These are phyloP conservation scores for Leucocoprinus leucothites DNA, from an alignment of 768 basidiomycete genomes.

Conservation along the genomic window DNA sequence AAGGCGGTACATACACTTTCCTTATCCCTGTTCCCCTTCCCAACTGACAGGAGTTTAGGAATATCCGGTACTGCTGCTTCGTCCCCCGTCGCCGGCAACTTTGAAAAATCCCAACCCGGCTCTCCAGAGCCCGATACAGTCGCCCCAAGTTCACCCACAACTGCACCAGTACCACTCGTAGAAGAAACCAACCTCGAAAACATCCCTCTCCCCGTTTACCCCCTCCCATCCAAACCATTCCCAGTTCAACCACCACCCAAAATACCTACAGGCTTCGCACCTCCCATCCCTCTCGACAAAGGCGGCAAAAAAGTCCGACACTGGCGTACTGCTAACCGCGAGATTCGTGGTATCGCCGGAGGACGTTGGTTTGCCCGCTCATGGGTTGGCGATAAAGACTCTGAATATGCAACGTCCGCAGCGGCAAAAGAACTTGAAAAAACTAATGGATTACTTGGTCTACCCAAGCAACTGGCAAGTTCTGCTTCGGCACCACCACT, in stretches of 20 bases:
- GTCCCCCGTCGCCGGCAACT: slow-evolving; percentile 55
- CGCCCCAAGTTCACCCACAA: slow-evolving; percentile 29
- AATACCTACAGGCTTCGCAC: slow-evolving; percentile 71
- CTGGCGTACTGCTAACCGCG: slow-evolving; percentile 73
- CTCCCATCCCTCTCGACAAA: slow-evolving; percentile 64
- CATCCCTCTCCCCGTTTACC: slow-evolving; percentile 67
- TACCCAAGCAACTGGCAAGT: slow-evolving; percentile 33
- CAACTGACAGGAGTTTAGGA: slow-evolving; percentile 27
- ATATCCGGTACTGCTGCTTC: slow-evolving; percentile 72
- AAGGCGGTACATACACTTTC: slow-evolving; percentile 40
- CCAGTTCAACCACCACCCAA: slow-evolving; percentile 77
- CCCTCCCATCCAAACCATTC: slow-evolving; percentile 80
- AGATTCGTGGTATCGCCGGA: slow-evolving; percentile 79
- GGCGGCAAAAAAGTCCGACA: slow-evolving; percentile 58
- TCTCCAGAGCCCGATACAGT: slow-evolving; percentile 50
- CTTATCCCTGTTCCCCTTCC: neutral
- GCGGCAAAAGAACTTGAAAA: slow-evolving; percentile 32
- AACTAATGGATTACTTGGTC: slow-evolving; percentile 20
- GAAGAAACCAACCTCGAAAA: slow-evolving; percentile 55
- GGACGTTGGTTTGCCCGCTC: slow-evolving; percentile 76
- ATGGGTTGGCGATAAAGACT: slow-evolving; percentile 88
- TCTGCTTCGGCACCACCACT: slow-evolving; percentile 46
- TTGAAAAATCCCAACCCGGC: slow-evolving; percentile 30
- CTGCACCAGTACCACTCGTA: slow-evolving; percentile 23
- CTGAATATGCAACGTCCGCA: slow-evolving; percentile 48